phyloP scores from a whole-genome alignment of 768 basidiomycete species.

The Boletus edulis region DNA sequence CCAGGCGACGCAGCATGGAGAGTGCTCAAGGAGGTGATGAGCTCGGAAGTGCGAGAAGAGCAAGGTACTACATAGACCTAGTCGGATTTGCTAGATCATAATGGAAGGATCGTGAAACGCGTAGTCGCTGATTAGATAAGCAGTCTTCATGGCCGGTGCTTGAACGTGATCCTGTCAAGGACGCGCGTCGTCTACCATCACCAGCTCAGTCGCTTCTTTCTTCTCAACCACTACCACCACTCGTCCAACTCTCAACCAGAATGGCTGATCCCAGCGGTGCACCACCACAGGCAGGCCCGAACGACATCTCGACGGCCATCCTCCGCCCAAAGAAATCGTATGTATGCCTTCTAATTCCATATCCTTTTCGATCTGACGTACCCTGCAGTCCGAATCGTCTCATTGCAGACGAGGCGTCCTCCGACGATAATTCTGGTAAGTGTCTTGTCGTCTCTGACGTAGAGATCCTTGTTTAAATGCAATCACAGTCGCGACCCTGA shows the following conservation, averaged over 20 bases:
- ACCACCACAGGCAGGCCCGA: slow-evolving; percentile 76
- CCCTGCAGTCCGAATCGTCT: slow-evolving; percentile 86
- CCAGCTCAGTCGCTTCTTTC: slow-evolving; percentile 6
- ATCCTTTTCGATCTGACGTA: slow-evolving; percentile 14
- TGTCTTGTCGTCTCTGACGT: neutral
- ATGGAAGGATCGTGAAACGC: slow-evolving; percentile 25
- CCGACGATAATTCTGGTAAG: slow-evolving; percentile 95
- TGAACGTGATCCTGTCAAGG: slow-evolving; percentile 5
- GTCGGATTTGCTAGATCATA: too few relatives aligned
- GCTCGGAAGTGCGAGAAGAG: slow-evolving; percentile 17
- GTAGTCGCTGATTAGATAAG: slow-evolving; percentile 14
- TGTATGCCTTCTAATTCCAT: slow-evolving; percentile 33
- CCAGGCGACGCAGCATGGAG: slow-evolving; percentile 51
- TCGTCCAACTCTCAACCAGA: slow-evolving; percentile 7
- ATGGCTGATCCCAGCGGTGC: slow-evolving; percentile 86
- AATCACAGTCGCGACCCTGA: slow-evolving; percentile 79
- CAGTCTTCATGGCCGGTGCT: slow-evolving; percentile 14
- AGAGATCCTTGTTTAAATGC: slow-evolving; percentile 15
- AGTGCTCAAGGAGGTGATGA: slow-evolving; percentile 25
- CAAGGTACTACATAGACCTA: too few relatives aligned
- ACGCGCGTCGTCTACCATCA: slow-evolving; percentile 31
- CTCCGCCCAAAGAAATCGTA: slow-evolving; percentile 97
- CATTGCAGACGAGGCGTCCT: slow-evolving; percentile 90
- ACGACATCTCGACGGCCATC: slow-evolving; percentile 94
- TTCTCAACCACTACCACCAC: slow-evolving; percentile 11